Percentiles rank a stretch among this genome's conserved stretches.
Conservation (phyloP, 805 yeast genomes). For the Priceomyces castillae region DNA sequence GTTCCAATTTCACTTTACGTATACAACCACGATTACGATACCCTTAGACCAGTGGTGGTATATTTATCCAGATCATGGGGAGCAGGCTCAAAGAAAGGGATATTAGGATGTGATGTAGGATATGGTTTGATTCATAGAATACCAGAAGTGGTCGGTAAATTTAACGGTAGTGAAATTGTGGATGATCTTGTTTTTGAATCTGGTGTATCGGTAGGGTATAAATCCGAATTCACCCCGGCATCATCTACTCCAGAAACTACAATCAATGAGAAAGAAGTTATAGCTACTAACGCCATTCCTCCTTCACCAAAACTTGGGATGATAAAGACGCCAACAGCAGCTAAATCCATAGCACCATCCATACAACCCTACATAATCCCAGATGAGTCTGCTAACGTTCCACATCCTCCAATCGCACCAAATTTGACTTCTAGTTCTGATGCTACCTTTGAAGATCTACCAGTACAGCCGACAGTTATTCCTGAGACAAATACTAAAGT, state of each 20-base stretch:
- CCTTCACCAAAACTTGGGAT: neutral
- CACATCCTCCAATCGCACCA: neutral
- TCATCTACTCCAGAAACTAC: neutral
- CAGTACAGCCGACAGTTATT: too few relatives aligned
- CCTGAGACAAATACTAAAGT: constrained; percentile 9
- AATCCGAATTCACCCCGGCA: constrained; percentile 8
- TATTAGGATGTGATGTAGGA: constrained; percentile 92
- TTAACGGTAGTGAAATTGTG: constrained; percentile 32
- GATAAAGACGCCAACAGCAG: neutral
- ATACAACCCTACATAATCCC: constrained; percentile 1
- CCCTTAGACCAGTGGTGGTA: constrained; percentile 84
- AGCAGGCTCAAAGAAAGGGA: constrained; percentile 58
- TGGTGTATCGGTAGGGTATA: constrained; percentile 18
- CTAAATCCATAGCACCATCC: neutral
- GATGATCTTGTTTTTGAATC: constrained; percentile 36
- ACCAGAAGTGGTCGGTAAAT: constrained; percentile 64
- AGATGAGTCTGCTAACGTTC: neutral
- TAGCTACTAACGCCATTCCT: neutral
- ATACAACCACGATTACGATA: constrained; percentile 84
- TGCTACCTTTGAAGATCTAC: neutral
- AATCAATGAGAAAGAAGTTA: neutral
- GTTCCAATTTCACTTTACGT: constrained; percentile 51
- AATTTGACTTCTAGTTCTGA: too few relatives aligned
- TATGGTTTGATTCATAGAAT: constrained; percentile 84
- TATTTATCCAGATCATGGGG: constrained; percentile 66